These are phyloP conservation scores for Ramaria sp. DNA, from an alignment of 768 basidiomycete genomes.

Conservation along the genomic window DNA sequence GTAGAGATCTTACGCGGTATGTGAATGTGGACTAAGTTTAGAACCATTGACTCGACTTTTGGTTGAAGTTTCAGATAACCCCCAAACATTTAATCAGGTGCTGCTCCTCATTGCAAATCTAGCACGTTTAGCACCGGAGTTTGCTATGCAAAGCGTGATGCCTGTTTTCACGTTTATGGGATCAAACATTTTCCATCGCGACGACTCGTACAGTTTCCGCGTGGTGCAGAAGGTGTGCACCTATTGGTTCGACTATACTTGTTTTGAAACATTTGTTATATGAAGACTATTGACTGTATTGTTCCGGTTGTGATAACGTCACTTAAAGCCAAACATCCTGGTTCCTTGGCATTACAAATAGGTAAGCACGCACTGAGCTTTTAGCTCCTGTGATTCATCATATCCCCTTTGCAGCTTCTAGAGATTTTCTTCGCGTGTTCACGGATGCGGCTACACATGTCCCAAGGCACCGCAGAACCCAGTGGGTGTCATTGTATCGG, in stretches of 20 bases:
- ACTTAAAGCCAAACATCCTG: conserved; percentile 44
- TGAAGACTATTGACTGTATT: conserved; percentile 83
- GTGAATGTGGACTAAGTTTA: not conserved
- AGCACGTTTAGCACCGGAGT: conserved; percentile 77
- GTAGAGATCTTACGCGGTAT: conserved; percentile 79
- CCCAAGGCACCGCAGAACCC: conserved; percentile 84
- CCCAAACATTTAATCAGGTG: conserved; percentile 91
- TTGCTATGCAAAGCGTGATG: conserved; percentile 91
- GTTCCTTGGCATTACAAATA: conserved; percentile 50
- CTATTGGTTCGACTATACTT: not conserved
- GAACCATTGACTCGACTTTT: not conserved
- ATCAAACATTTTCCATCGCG: conserved; percentile 93
- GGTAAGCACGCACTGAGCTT: conserved; percentile 18
- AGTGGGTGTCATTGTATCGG: conserved; percentile 35
- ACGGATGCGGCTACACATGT: conserved; percentile 88
- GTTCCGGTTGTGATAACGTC: conserved; percentile 88
- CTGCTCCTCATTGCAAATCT: conserved; percentile 78
- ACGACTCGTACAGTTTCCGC: conserved; percentile 90
- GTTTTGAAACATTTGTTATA: not conserved
- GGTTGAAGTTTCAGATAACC: conserved; percentile 67
- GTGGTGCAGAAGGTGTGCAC: conserved; percentile 78
- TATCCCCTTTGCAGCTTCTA: conserved; percentile 28
- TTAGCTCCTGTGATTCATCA: not conserved
- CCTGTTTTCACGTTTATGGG: conserved; percentile 99
- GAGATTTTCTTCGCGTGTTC: conserved; percentile 82